Percentiles rank a stretch among this genome's conserved stretches.
These are phyloP conservation scores for Colletotrichum ledebouriae DNA, from an alignment of 2,329 filamentous ascomycete genomes.

Conservation along the genomic window DNA sequence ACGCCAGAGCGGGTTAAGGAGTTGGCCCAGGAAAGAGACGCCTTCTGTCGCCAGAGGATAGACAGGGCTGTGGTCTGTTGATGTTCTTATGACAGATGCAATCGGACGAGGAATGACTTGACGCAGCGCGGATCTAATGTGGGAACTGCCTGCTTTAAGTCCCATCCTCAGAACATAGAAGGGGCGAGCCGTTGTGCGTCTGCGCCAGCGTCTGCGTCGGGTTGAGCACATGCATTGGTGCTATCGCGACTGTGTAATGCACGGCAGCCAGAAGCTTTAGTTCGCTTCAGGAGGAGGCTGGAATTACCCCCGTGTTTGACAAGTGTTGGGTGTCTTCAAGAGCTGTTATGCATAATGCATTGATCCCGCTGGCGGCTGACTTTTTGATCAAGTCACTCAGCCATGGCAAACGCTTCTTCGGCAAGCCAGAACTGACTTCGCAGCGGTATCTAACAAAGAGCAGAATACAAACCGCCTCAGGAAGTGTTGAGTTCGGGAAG, in stretches of 20 bases:
- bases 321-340: not conserved
- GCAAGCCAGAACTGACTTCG: not conserved
- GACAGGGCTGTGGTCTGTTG: slow-evolving; percentile 23
- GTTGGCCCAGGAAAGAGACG: slow-evolving; percentile 8
- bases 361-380: not conserved
- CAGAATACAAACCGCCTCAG: slow-evolving; percentile 11
- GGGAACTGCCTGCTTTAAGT: slow-evolving; percentile 13
- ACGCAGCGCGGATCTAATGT: slow-evolving; percentile 30
- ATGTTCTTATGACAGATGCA: slow-evolving; percentile 25
- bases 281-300: slow-evolving; percentile 3
- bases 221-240: slow-evolving; percentile 26
- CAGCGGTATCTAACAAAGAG: not conserved
- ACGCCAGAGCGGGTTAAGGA: not conserved
- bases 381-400: too few relatives aligned
- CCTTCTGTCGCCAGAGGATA: not conserved
- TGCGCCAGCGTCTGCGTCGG: slow-evolving; percentile 11
- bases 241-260: slow-evolving; percentile 38
- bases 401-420: not conserved
- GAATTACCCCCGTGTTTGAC: slow-evolving; percentile 15
- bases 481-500: slow-evolving; percentile 16
- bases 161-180: slow-evolving; percentile 4
- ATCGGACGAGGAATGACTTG: slow-evolving; percentile 32
- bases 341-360: not conserved
- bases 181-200: slow-evolving; percentile 11
- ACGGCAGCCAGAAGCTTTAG: slow-evolving; percentile 6